Base-by-base conservation (phyloP, 106 monocot genomes). In the Acanthochlamys bracteata region DNA sequence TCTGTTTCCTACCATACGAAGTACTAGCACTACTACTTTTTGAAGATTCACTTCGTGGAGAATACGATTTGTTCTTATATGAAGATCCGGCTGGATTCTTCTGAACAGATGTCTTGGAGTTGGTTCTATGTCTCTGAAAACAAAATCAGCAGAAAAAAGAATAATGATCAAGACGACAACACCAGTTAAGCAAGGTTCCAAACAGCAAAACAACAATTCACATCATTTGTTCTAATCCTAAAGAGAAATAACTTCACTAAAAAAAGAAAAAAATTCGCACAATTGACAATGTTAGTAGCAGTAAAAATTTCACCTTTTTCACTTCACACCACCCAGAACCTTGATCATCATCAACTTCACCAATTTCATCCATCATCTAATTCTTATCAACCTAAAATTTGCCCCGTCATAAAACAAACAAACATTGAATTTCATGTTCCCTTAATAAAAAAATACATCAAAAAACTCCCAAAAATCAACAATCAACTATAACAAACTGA, bases 291-390 rank as follows among this genome's bases (percentile, higher is more conserved):
- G 43, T 43, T 8, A 43, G 13, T 43, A 43, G 43, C 13, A 43
- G 13, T 7, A 10, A 3, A 9, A 59, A 1, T 0, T 12, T 7
- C 67, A 95, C 94, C 90, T 84, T 95, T 66, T 84, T 90, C 60
- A 95, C 94, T 74, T 90, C 90, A 55, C 77, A 47, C 94, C 94
- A 95, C 13, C 86, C 94, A 2, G 82, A 80, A 41, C 75, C 75
- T 64, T 75, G 76, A 78, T 94, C 86, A 61, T 86, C 83, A 7
- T 66, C 78, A 42, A 65, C 69, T 59, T 46, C 74, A 13, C 49
- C 61, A 39, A 72, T 76, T 21, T 69, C 73, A 55, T 77, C 83
- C 87, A 88, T 88, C 60, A 43, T 58, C 51, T 66, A 60, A 51
- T 15, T 20, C 27, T 41, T 7, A 60, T 39, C 60, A 60, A 33